Evolutionary conservation across 352 stramenopile genomes (phyloP), one percentile per base, ranked within the genome.

Genomic region (Pythium folliculosum): DNA sequence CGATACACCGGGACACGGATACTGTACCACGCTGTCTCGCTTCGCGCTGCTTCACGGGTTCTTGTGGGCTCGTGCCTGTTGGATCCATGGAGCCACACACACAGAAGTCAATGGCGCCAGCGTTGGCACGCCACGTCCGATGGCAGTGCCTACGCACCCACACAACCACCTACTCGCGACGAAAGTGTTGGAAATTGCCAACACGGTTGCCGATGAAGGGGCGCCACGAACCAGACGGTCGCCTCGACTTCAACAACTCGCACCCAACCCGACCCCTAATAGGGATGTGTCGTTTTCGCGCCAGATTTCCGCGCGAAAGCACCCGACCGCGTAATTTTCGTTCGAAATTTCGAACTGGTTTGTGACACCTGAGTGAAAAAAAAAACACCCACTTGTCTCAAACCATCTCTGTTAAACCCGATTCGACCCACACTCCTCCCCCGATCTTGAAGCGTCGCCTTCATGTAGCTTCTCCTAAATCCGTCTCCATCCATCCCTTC

Each of bases 301-400:
- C 49, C 60, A 59, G 47, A 65, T 65, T 53, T 61, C 22, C 56
- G 22, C 47, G n/a, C 4, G 21, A 37, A 16, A 12, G 5, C 0
- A 63, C 6, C 6, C 25, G n/a, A n/a, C 37, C 22, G 50, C 21
- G 57, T 14, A 57, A 32, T 54, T 55, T 64, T 40, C 32, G 19
- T 64, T 40, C 32, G 23, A 64, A 70, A 65, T 51, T 63, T 70
- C 47, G 63, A 60, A 63, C 63, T 70, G 55, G 63, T 70, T 64
- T 70, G 63, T 40, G 63, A 65, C 63, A 70, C 19, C 27, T 22
- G 4, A n/a, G 19, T 23, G n/a, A 69, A 69, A 69, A 47, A 21
- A n/a, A 47, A 10, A 40, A 10, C 35, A 2, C 8, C 10, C 40
- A 16, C 40, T 47, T 47, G 13, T 21, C 4, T 47, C 17, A n/a